phyloP scores from a whole-genome alignment of 2,329 filamentous ascomycete genomes.

The Sclerotinia glacialis region DNA sequence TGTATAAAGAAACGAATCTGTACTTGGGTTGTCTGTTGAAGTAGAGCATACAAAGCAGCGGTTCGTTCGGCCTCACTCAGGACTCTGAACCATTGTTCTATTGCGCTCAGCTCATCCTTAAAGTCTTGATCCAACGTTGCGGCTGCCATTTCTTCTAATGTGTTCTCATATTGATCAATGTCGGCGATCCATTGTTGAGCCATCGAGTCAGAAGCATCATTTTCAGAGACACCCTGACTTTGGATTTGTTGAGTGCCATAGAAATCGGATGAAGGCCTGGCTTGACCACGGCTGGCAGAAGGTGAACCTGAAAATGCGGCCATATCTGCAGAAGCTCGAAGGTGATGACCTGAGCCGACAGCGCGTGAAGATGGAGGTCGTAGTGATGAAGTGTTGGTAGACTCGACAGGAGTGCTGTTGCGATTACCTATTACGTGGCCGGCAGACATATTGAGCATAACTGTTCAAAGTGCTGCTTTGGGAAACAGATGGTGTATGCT shows the following conservation, averaged over 20 bases:
- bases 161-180: constrained; percentile 99
- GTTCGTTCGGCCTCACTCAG: constrained; percentile 95
- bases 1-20: constrained; percentile 99
- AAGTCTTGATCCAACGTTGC: constrained; percentile 99
- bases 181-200: constrained; percentile 99
- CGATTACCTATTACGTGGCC: constrained; percentile 65
- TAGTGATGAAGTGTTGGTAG: constrained; percentile 74
- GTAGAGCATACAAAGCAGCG: constrained; percentile 86
- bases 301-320: constrained; percentile 70
- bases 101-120: constrained; percentile 97
- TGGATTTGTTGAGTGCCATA: constrained; percentile 72
- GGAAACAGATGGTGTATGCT: constrained; percentile 9
- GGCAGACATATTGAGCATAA: constrained; percentile 57
- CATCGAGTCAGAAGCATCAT: constrained; percentile 84
- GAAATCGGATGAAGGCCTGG: constrained; percentile 92
- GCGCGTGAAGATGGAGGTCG: constrained; percentile 78
- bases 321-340: constrained; percentile 96
- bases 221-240: constrained; percentile 65
- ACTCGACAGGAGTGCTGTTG: constrained; percentile 89
- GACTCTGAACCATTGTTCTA: constrained; percentile 99
- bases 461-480: constrained; percentile 1
- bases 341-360: constrained; percentile 75
- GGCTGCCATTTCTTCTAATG: constrained; percentile 96
- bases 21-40: constrained; percentile 98
- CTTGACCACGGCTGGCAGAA: constrained; percentile 62